Conservation (phyloP, 176 grass and related monocot species). For the Musa schizocarpa region DNA sequence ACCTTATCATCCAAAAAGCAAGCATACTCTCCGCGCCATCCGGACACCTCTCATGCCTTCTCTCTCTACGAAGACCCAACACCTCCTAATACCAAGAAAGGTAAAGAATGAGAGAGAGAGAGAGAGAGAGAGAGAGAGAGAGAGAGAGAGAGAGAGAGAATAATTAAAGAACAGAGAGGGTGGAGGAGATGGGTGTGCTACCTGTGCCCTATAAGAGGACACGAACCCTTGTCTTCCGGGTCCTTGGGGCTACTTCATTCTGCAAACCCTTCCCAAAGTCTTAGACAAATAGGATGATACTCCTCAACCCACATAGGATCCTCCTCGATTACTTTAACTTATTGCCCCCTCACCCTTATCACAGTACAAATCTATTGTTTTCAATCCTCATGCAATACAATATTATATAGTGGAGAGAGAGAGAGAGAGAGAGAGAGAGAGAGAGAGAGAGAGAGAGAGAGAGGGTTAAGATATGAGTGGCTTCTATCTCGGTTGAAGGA, state of each 20-base stretch:
- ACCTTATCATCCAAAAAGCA: no score
- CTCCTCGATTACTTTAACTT: slow-evolving; percentile 37
- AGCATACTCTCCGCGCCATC: background rate
- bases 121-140: slow-evolving; percentile 3
- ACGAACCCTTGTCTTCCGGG: slow-evolving; percentile 79
- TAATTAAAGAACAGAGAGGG: slow-evolving; percentile 20
- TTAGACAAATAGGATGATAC: slow-evolving; percentile 33
- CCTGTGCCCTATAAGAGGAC: slow-evolving; percentile 67
- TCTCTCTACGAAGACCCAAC: background rate
- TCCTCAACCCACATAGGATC: slow-evolving; percentile 45
- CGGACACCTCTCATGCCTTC: background rate
- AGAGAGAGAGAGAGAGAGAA: slow-evolving; percentile 1
- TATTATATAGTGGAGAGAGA: slow-evolving; percentile 19
- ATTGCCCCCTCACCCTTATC: background rate
- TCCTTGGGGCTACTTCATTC: slow-evolving; percentile 36
- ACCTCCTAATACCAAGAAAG: background rate
- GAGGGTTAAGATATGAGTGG: slow-evolving; percentile 24
- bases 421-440: slow-evolving; percentile 16
- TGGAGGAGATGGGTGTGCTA: slow-evolving; percentile 30
- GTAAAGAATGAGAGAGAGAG: slow-evolving; percentile 9
- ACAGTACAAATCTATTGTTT: background rate
- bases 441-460: slow-evolving; percentile 18
- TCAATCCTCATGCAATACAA: slow-evolving; percentile 18
- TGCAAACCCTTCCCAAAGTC: slow-evolving; percentile 11
- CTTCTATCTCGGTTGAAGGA: slow-evolving; percentile 61